Base-by-base conservation (phyloP, 2,329 filamentous ascomycete species). In the Cordyceps tenuipes region DNA sequence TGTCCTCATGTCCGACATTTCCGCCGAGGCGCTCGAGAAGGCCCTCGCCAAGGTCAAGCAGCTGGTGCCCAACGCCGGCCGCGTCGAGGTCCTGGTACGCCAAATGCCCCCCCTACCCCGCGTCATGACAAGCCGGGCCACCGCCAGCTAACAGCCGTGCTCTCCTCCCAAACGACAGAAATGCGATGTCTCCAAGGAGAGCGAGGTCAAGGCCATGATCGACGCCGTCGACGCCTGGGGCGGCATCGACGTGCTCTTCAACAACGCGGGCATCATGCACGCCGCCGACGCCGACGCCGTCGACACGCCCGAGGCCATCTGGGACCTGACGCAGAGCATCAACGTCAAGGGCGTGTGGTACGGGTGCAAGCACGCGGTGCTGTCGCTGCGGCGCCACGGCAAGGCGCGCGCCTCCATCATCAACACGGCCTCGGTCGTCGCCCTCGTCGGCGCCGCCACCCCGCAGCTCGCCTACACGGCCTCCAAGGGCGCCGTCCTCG, bases 321-420 rank as follows among this genome's bases (percentile, higher is more conserved):
- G 92, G 92, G 91, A 97, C 69, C 77, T 96, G 66, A 97, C 92
- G 5, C 91, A 96, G 63, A 86, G 85, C 72, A 95, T 96, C 79
- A 97, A 97, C 75, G 92, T 96, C 74, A 97, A 97, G 83, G 92
- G 92, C 48, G 92, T 97, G n/a, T 96, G 92, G 92, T 97, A 85
- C 73, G 92, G 92, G 62, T 88, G 86, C 82, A 97, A 96, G 81
- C 90, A 96, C 73, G 91, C 92, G 7, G 86, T 97, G 31, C 79
- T 93, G 55, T 84, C 89, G 49, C 81, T 97, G 68, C 87, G 91
- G 65, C 86, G 85, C 67, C 81, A 95, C 79, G 82, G 83, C 59
- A 97, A 97, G 84, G 83, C 79, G 49, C 84, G 82, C 67, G 90
- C 84, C 56, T 91, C 87, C 74, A 85, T 97, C 75, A 92, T 96